These are phyloP conservation scores for Solanum okadae DNA, from an alignment of 257 asterid genomes.

Conservation along the genomic window DNA sequence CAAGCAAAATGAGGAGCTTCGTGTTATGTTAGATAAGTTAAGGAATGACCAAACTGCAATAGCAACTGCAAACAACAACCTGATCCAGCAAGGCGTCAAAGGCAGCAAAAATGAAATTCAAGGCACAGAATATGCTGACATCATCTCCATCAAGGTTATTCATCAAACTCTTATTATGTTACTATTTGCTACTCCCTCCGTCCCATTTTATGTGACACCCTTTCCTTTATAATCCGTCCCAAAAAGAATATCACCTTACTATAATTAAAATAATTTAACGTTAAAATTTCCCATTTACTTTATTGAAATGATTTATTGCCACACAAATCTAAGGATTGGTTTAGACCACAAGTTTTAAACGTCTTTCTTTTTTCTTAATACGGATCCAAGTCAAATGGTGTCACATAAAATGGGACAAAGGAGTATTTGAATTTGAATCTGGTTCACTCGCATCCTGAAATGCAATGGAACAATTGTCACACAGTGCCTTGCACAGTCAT, in stretches of 20 bases:
- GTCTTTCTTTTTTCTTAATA: background rate
- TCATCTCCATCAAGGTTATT: constrained; percentile 60
- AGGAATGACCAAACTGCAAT: constrained; percentile 48
- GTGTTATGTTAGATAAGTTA: constrained; percentile 54
- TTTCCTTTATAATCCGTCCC: too few species aligned
- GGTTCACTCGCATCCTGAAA: background rate
- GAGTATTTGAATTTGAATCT: background rate
- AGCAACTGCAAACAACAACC: constrained; percentile 24
- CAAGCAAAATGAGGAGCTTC: constrained; percentile 78
- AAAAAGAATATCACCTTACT: background rate
- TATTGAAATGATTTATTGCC: background rate
- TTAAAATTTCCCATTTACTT: background rate
- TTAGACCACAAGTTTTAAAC: background rate
- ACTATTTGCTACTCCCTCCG: background rate
- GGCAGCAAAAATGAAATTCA: constrained; percentile 21
- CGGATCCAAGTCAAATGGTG: background rate
- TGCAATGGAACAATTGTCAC: background rate
- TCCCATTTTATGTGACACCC: background rate
- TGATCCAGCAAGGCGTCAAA: constrained; percentile 22
- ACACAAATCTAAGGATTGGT: background rate
- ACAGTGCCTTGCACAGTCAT: background rate
- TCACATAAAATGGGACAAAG: background rate
- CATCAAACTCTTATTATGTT: background rate
- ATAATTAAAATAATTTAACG: too few species aligned
- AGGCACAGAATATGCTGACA: constrained; percentile 30